Conservation (phyloP, 805 yeast species). For the Millerozyma miso region DNA sequence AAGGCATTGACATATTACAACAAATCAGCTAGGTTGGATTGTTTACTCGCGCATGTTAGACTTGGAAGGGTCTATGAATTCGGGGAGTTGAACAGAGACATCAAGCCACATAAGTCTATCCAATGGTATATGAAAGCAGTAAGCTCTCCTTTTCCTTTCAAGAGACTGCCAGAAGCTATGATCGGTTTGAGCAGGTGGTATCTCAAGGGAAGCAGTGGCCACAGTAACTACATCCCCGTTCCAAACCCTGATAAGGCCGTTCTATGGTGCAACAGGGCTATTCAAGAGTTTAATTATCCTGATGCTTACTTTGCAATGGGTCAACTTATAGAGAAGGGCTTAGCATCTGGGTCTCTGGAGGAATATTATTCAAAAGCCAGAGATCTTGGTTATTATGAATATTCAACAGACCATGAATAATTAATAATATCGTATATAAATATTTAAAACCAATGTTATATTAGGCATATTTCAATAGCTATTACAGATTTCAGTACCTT, state of each 20-base stretch:
- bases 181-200: slow-evolving; percentile 42
- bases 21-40: slow-evolving; percentile 37
- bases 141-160: slow-evolving; percentile 34
- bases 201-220: slow-evolving; percentile 30
- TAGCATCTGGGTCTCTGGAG: slow-evolving; percentile 21
- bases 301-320: slow-evolving; percentile 41
- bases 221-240: slow-evolving; percentile 31
- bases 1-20: slow-evolving; percentile 39
- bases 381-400: slow-evolving; percentile 27
- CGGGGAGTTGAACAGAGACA: slow-evolving; percentile 38
- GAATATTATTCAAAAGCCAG: slow-evolving; percentile 33
- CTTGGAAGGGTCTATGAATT: slow-evolving; percentile 39
- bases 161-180: slow-evolving; percentile 44
- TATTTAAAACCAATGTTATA: neutral
- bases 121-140: slow-evolving; percentile 44
- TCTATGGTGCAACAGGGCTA: slow-evolving; percentile 42
- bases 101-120: slow-evolving; percentile 38
- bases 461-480: slow-evolving; percentile 3
- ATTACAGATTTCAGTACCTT: neutral
- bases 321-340: slow-evolving; percentile 33
- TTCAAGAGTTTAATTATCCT: slow-evolving; percentile 32
- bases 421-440: neutral
- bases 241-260: slow-evolving; percentile 35
- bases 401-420: slow-evolving; percentile 7
- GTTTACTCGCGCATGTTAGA: slow-evolving; percentile 38